Evolutionary conservation across 176 grass and related monocot species (phyloP), one percentile per base, ranked within the genome.

Genomic region (Triticum urartu): DNA sequence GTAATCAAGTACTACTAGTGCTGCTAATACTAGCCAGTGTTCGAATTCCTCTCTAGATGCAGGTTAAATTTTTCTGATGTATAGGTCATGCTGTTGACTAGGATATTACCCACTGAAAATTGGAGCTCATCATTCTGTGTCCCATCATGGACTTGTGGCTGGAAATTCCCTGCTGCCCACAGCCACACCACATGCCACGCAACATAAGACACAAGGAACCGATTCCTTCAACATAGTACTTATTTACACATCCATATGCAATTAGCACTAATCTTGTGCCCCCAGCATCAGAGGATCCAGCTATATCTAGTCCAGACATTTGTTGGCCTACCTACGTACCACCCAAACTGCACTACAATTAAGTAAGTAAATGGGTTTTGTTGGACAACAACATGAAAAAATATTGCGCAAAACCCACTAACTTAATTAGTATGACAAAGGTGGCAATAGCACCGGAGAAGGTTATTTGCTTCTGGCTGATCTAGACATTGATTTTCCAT

Each of bases 51-150:
- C 34, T 74, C 47, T 75, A 80, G 45, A 66, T 76, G 38, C 61
- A 84, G 9, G 3, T 52, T 66, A 13, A 78, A 6, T 40, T 40
- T 40, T 40, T 40, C 39, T 72, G 38, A 24, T 48, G 14, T 21
- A 21, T 80, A 70, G 62, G 22, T 11, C 68, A 68, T 48, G 62
- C 9, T 11, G 50, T 88, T 70, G 81, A 88, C 77, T n/a, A 2
- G 18, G 18, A 62, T 69, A 63, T 81, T 62, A 68, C n/a, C 81
- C 36, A 81, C 89, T 84, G 67, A 68, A 68, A 36, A 13, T 84
- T 80, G 22, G 85, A 87, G 76, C 76, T 69, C 80, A 87, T 90
- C 85, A 84, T 81, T 25, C 74, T 69, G 28, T 64, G 68, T 64
- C 48, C 18, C 85, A 70, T 77, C 81, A 81, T 81, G 38, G 56